phyloP scores from a whole-genome alignment of 768 basidiomycete genomes.

The Hypsizygus marmoreus region DNA sequence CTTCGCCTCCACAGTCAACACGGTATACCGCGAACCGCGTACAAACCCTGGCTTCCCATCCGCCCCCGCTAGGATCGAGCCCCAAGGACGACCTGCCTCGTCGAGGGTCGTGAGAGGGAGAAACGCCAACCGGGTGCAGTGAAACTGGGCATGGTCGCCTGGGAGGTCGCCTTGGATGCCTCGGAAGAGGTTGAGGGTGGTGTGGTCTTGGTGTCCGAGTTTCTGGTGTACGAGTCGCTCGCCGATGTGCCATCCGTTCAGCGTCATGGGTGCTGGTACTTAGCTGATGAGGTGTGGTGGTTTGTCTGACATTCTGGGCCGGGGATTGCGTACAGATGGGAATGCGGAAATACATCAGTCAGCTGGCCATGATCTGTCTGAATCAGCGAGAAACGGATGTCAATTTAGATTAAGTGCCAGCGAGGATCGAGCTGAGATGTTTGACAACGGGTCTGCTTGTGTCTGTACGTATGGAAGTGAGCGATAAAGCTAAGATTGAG shows the following conservation, averaged over 20 bases:
- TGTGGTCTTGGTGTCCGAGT: constrained; percentile 40
- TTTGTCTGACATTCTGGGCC: no score
- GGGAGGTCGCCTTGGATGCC: constrained; percentile 48
- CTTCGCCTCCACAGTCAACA: constrained; percentile 39
- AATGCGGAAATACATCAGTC: no score
- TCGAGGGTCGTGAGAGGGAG: constrained; percentile 61
- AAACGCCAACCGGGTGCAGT: constrained; percentile 51
- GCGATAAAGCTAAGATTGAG: no score
- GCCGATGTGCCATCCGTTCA: constrained; percentile 53
- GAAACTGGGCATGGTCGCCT: constrained; percentile 50
- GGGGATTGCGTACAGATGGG: no score
- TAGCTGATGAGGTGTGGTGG: no score
- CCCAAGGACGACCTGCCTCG: constrained; percentile 54
- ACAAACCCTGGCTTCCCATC: constrained; percentile 52
- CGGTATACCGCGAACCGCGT: constrained; percentile 32
- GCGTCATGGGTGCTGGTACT: constrained; percentile 22
- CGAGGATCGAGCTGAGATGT: no score
- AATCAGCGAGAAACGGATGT: no score
- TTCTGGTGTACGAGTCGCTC: constrained; percentile 52
- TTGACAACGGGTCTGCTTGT: no score
- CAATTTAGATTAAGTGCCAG: no score
- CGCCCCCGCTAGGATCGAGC: constrained; percentile 49
- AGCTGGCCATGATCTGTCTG: no score
- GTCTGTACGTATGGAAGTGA: no score
- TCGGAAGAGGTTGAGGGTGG: constrained; percentile 34